Base-by-base conservation (phyloP, 2,329 filamentous ascomycete genomes). In the Arthrinium phaeospermum region DNA sequence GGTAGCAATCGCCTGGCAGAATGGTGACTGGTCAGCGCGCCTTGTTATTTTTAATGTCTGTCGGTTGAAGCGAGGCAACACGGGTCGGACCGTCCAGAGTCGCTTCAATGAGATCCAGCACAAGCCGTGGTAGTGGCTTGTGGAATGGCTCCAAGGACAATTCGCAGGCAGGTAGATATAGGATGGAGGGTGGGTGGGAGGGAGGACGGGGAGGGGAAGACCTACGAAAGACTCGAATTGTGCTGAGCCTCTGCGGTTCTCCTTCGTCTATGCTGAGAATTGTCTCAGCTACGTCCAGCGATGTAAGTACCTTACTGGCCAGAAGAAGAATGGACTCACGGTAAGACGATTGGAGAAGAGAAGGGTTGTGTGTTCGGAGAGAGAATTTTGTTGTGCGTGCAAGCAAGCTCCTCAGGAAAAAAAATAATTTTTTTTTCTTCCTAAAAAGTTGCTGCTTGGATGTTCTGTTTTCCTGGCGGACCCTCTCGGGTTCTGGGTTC, bases 401-500 rank as follows among this genome's bases (percentile, higher is more conserved):
- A 68, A 64, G 53, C 47, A 68, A 64, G 57, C 57, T 64, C 47
- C 67, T 30, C 27, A 30, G 27, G 27, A 4, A 30, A 64, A 45
- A 72, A 73, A 73, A 73, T 70, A 72, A 70, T 64, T 64, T 61
- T 69, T 71, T 61, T 70, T 70, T 72, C 69, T 70, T 70, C 57
- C 71, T 57, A 30, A 30, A 30, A 30, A 30, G 67, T 69, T 51
- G 45, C 47, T 41, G 46, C 61, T 30, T 57, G 24, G 49, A 68
- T 45, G 53, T 24, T 64, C 57, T 64, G 57, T 41, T 64, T 64
- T 37, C 34, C 57, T 64, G 57, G 57, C 57, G 57, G 57, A 64
- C 57, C 57, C 57, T 64, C 57, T 64, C 57, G 24, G 57, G 57
- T 10, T 64, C 34, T 41, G 34, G 57, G 34, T 41, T 64, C 57